Percentiles rank a stretch among this genome's conserved stretches.
Conservation (phyloP, 768 basidiomycete species). For the Xerocomellus amylosporus region DNA sequence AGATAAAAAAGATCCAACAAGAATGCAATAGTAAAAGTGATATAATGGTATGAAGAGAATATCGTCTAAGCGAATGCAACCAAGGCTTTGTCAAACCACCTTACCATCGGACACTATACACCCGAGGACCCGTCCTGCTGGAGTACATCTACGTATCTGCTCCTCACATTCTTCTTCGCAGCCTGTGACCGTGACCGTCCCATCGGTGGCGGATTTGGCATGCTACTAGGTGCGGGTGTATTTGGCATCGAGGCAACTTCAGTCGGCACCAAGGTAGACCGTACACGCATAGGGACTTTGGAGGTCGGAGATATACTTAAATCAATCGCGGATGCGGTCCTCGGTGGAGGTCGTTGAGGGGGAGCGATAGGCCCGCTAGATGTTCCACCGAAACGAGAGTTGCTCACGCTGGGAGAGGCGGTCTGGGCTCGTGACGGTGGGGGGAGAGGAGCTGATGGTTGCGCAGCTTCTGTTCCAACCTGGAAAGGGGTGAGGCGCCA, state of each 20-base stretch:
- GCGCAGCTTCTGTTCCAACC: slow-evolving; percentile 54
- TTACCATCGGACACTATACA: slow-evolving; percentile 2
- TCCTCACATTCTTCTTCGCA: slow-evolving; percentile 74
- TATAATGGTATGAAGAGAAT: slow-evolving; percentile 19
- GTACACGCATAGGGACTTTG: slow-evolving; percentile 53
- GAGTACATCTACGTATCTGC: slow-evolving; percentile 90
- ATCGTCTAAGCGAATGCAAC: neutral
- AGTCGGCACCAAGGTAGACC: slow-evolving; percentile 62
- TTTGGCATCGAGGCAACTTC: slow-evolving; percentile 36
- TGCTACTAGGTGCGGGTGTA: slow-evolving; percentile 26
- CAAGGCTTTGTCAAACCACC: neutral
- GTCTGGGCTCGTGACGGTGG: slow-evolving; percentile 87
- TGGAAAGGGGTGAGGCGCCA: slow-evolving; percentile 26
- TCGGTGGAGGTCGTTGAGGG: slow-evolving; percentile 29
- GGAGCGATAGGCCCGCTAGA: slow-evolving; percentile 13
- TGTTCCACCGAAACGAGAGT: slow-evolving; percentile 36
- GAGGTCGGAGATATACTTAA: slow-evolving; percentile 50
- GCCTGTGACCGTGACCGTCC: slow-evolving; percentile 51
- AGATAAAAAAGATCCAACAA: slow-evolving; percentile 26
- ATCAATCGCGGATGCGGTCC: slow-evolving; percentile 66
- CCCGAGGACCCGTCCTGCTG: slow-evolving; percentile 45
- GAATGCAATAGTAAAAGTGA: slow-evolving; percentile 12
- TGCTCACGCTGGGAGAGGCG: slow-evolving; percentile 65
- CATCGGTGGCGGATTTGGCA: slow-evolving; percentile 36
- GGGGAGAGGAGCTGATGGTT: slow-evolving; percentile 56